Percentiles rank a stretch among this genome's conserved stretches.
Conservation (phyloP, 1,139 yeast species). For the Saccharomyces hybrid region DNA sequence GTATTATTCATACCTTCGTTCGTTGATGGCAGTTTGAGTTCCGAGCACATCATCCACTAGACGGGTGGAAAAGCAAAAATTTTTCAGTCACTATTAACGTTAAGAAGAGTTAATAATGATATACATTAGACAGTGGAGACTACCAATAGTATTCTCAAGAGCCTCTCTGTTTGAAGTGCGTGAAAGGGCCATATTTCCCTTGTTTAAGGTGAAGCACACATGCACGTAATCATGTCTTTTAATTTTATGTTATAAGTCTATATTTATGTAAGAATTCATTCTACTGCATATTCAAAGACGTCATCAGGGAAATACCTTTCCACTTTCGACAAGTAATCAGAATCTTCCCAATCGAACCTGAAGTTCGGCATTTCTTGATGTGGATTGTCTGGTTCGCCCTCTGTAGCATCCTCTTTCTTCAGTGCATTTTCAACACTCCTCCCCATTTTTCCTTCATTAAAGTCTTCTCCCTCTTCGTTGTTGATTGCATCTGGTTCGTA, state of each 20-base stretch:
- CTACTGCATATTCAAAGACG: constrained; percentile 13
- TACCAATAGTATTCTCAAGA: too few species aligned
- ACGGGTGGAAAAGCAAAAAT: constrained; percentile 10
- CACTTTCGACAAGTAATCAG: constrained; percentile 13
- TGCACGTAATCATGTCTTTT: not conserved
- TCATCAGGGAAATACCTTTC: constrained; percentile 22
- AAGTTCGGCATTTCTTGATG: constrained; percentile 4
- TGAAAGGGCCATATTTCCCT: too few species aligned
- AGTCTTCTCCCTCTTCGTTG: not conserved
- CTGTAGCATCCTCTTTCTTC: not conserved
- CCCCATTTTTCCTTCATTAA: not conserved
- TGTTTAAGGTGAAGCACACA: too few species aligned
- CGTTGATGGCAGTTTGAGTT: not conserved
- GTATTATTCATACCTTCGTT: not conserved
- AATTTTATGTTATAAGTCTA: too few species aligned
- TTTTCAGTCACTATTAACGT: constrained; percentile 19
- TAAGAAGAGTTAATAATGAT: not conserved
- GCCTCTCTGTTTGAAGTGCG: too few species aligned
- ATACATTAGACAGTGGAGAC: too few species aligned
- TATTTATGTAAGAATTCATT: not conserved
- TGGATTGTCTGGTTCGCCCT: not conserved
- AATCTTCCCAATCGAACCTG: constrained; percentile 20
- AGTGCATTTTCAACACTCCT: not conserved
- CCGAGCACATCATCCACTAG: constrained; percentile 4
- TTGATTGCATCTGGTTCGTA: not conserved